A percentile compares a stretch with the other conserved stretches of the same genome.
Evolutionary conservation across 2,329 filamentous ascomycete genomes (phyloP).

Genomic region (Exutisphaerella laricina): DNA sequence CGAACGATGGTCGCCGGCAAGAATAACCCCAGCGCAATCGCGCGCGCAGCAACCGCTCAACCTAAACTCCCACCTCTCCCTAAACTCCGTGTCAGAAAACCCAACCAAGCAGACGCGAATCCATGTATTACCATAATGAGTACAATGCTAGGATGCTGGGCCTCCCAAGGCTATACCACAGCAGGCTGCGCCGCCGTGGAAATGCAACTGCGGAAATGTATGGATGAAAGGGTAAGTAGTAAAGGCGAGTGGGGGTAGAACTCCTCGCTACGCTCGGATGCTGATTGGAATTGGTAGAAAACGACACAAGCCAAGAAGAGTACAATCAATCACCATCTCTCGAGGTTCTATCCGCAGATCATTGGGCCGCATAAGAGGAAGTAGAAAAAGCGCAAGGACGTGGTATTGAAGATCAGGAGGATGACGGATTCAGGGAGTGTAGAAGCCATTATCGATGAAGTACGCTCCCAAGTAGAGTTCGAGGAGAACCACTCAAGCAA

Average conservation of each 20-base stretch:
- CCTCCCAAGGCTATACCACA: slow-evolving; percentile 65
- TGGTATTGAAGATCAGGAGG: no score
- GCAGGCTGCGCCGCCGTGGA: slow-evolving; percentile 57
- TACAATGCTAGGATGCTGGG: slow-evolving; percentile 71
- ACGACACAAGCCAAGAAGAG: slow-evolving; percentile 57
- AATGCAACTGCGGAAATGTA: slow-evolving; percentile 59
- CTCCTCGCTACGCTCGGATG: slow-evolving; percentile 5
- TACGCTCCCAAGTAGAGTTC: no score
- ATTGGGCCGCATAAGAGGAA: slow-evolving; percentile 65
- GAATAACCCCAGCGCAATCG: background rate
- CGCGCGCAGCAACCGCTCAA: background rate
- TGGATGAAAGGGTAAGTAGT: slow-evolving; percentile 68
- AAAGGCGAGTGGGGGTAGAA: no score
- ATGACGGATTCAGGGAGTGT: no score
- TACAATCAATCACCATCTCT: slow-evolving; percentile 86
- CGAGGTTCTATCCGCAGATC: slow-evolving; percentile 68
- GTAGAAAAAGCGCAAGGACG: slow-evolving; percentile 28
- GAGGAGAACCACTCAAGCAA: no score
- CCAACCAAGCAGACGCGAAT: slow-evolving; percentile 57
- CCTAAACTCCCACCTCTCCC: slow-evolving; percentile 54
- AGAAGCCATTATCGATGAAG: no score
- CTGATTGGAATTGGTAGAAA: slow-evolving; percentile 43
- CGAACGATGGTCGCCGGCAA: background rate
- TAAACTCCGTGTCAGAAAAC: slow-evolving; percentile 59
- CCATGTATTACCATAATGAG: slow-evolving; percentile 63